Conservation (phyloP, 2,329 filamentous ascomycete genomes). For the Amylocarpus encephaloides region DNA sequence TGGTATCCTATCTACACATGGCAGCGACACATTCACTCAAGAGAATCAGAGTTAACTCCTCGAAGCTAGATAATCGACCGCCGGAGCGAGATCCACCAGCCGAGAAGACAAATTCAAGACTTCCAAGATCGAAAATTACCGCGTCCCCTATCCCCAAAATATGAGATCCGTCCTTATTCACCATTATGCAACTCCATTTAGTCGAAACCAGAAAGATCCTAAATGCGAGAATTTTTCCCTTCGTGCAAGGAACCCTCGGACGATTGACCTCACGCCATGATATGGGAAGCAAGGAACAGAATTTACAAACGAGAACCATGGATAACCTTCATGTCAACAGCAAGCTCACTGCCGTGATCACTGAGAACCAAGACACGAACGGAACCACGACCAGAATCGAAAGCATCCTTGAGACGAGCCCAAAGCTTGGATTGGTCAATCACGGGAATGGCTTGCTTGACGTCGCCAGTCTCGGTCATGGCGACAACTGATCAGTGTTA, state of each 20-base stretch:
- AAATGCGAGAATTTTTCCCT: background rate
- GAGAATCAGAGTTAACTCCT: conserved; percentile 7
- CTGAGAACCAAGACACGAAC: conserved; percentile 94
- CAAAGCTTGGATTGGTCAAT: conserved; percentile 92
- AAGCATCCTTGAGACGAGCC: conserved; percentile 72
- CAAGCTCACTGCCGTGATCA: conserved; percentile 88
- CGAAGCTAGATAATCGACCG: conserved; percentile 17
- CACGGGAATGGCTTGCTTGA: conserved; percentile 92
- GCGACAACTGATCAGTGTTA: conserved; percentile 58
- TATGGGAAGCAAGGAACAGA: conserved; percentile 10
- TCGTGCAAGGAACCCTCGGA: conserved; percentile 9
- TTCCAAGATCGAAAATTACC: too few relatives aligned
- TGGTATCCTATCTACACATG: conserved; percentile 17
- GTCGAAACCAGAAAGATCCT: conserved; percentile 2
- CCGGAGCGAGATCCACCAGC: conserved; percentile 12
- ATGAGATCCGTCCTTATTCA: conserved; percentile 9
- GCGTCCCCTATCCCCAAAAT: background rate
- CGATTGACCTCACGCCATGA: conserved; percentile 18
- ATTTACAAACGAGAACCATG: conserved; percentile 63
- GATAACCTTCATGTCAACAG: conserved; percentile 98
- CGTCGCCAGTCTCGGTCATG: conserved; percentile 96
- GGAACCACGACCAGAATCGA: conserved; percentile 85
- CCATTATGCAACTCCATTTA: conserved; percentile 20
- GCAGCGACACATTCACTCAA: background rate
- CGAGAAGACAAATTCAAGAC: conserved; percentile 6